Evolutionary conservation across 2,329 filamentous ascomycete species (phyloP).

Genomic region (Talaromyces funiculosus): DNA sequence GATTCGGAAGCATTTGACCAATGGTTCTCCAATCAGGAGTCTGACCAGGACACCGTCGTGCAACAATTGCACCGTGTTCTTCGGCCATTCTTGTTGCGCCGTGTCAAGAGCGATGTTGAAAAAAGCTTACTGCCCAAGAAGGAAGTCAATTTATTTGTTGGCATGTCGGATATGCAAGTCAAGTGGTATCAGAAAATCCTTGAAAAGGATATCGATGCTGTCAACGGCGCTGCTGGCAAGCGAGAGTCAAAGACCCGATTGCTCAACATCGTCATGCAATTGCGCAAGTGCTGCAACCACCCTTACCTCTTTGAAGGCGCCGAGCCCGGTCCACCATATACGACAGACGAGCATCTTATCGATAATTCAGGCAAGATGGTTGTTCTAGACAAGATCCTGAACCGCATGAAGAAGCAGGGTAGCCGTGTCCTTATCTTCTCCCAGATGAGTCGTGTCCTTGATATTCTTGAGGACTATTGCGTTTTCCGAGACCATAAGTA

Average conservation of each 20-base stretch:
- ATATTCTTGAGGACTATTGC: slow-evolving; percentile 97
- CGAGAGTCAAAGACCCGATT: slow-evolving; percentile 95
- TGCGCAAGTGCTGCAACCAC: slow-evolving; percentile 98
- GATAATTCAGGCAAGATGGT: slow-evolving; percentile 97
- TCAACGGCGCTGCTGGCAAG: slow-evolving; percentile 94
- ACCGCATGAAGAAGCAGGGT: slow-evolving; percentile 74
- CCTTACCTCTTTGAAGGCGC: slow-evolving; percentile 97
- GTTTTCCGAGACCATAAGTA: slow-evolving; percentile 94
- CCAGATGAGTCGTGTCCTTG: slow-evolving; percentile 94
- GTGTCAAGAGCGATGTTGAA: slow-evolving; percentile 96
- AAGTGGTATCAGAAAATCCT: slow-evolving; percentile 99
- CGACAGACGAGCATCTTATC: slow-evolving; percentile 91
- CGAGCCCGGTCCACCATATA: slow-evolving; percentile 94
- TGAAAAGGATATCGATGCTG: slow-evolving; percentile 97
- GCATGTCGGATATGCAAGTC: slow-evolving; percentile 98
- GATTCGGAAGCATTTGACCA: slow-evolving; percentile 95
- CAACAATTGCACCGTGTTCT: slow-evolving; percentile 92
- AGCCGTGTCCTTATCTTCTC: slow-evolving; percentile 98
- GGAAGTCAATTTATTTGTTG: slow-evolving; percentile 92
- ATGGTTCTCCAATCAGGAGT: slow-evolving; percentile 89
- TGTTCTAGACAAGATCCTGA: slow-evolving; percentile 86
- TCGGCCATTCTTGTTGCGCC: slow-evolving; percentile 85
- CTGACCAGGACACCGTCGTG: slow-evolving; percentile 90
- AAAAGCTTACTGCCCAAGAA: slow-evolving; percentile 97
- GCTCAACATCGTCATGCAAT: slow-evolving; percentile 98